Evolutionary conservation across 805 yeast species (phyloP).

Genomic region (Isabelozyma rhagii): DNA sequence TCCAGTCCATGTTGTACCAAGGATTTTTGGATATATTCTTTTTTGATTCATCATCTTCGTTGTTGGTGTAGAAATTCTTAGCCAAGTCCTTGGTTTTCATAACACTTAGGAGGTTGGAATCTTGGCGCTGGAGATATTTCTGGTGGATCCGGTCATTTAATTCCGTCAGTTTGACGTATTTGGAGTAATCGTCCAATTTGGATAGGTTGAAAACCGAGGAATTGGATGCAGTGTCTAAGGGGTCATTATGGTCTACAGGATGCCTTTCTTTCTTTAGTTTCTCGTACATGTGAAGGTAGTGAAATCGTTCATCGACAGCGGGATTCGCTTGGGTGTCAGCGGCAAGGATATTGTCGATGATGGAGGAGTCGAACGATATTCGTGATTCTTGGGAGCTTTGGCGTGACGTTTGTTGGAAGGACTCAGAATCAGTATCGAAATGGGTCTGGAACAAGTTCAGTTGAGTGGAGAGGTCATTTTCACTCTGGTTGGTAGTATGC

Average conservation of each 20-base stretch:
- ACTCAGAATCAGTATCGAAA: slow-evolving; percentile 17
- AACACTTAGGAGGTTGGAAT: slow-evolving; percentile 20
- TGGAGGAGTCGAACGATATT: slow-evolving; percentile 21
- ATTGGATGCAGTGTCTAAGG: slow-evolving; percentile 3
- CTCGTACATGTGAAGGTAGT: slow-evolving; percentile 23
- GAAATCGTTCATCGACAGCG: slow-evolving; percentile 18
- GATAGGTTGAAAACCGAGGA: slow-evolving; percentile 28
- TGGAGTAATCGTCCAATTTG: slow-evolving; percentile 31
- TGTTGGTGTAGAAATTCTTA: slow-evolving; percentile 21
- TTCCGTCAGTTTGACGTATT: slow-evolving; percentile 31
- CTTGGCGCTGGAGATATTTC: slow-evolving; percentile 1
- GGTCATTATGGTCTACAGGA: slow-evolving; percentile 7
- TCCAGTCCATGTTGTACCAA: background rate
- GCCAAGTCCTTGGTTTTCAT: slow-evolving; percentile 22
- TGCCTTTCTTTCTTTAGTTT: slow-evolving; percentile 9
- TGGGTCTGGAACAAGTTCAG: slow-evolving; percentile 11
- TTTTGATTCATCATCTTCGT: slow-evolving; percentile 7
- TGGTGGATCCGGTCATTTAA: slow-evolving; percentile 28
- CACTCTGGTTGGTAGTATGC: slow-evolving; percentile 1
- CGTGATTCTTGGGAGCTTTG: background rate
- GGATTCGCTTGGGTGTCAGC: background rate
- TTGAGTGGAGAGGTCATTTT: slow-evolving; percentile 7
- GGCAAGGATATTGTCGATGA: slow-evolving; percentile 16
- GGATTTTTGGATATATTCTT: slow-evolving; percentile 1
- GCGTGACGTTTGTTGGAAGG: slow-evolving; percentile 4